Base-by-base conservation (phyloP, 164 flowering plant genomes). In the Berberis thunbergii region DNA sequence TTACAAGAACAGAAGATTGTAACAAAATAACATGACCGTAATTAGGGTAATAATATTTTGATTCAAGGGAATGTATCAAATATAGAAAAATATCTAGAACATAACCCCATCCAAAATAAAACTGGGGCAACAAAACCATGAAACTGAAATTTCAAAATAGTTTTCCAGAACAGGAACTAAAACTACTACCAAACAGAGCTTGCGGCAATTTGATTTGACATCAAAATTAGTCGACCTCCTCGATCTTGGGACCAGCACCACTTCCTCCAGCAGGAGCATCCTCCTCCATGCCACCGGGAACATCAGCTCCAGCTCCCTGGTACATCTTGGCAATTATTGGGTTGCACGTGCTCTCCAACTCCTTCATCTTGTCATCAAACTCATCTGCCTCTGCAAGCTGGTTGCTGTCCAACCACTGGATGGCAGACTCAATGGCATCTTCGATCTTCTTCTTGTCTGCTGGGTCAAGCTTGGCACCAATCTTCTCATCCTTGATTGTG, bases 241-340 rank as follows among this genome's bases (percentile, higher is more conserved):
- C 72, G 48, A 63, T 70, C 67, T 68, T 65, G n/a, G 77, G 77
- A 0, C 77, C 77, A 61, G 77, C 68, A 66, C 72, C 76, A 2
- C 66, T 26, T 2, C 56, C 67, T 3, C 70, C 73, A 7, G 39
- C 50, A 0, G 76, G 53, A 11, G 67, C 73, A 68, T 69, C 75
- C 1, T 66, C 73, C 12, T 66, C 75, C 26, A 26, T 26, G 26
- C 26, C 26, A 26, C 26, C 26, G 26, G 69, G 72, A 69, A 68
- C 69, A 45, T 70, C 74, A 46, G 71, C 61, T 6, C 71, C 76
- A 3, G 65, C 81, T n/a, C 69, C 76, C 55, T 73, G 75, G 66
- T 78, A 76, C 77, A 78, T 78, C 70, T 78, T 76, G 11, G 81
- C 81, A 6, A 78, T 76, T 55, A 78, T 74, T 3, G 80, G 77